Evolutionary conservation across 2,329 filamentous ascomycete species (phyloP).

Genomic region (Furcasterigmium sp.): DNA sequence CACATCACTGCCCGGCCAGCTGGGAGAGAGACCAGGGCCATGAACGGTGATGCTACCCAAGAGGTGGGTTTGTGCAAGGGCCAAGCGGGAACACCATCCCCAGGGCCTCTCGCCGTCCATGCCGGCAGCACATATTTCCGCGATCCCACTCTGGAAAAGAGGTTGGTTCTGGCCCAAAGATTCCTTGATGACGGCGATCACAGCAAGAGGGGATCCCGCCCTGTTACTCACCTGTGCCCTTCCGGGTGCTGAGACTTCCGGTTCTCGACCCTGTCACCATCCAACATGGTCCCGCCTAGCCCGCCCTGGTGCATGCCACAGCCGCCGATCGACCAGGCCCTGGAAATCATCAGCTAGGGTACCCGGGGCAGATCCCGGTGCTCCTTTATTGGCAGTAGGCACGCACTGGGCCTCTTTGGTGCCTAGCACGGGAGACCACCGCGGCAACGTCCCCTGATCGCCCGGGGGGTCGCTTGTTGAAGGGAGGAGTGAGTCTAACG

Average conservation of each 20-base stretch:
- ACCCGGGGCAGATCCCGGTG: not conserved
- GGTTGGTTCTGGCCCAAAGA: too few species aligned
- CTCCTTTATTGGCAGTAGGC: not conserved
- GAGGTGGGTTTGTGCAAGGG: not conserved
- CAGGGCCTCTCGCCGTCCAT: too few species aligned
- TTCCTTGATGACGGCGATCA: too few species aligned
- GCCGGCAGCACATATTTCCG: too few species aligned
- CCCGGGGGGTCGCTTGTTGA: too few species aligned
- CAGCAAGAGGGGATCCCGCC: too few species aligned
- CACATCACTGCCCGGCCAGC: not conserved
- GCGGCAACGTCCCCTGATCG: too few species aligned
- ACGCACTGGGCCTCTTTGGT: not conserved
- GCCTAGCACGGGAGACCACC: too few species aligned
- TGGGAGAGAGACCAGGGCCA: not conserved
- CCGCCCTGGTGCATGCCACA: not conserved
- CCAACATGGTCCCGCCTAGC: not conserved
- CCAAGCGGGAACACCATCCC: not conserved
- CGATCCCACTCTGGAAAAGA: too few species aligned
- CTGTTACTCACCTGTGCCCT: too few species aligned
- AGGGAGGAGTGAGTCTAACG: too few species aligned
- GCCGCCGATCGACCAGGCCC: constrained; percentile 1
- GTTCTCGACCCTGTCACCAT: not conserved
- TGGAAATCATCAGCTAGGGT: constrained; percentile 1
- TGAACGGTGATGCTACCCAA: not conserved
- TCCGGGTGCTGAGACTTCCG: not conserved